A percentile compares a stretch with the other conserved stretches of the same genome.
Evolutionary conservation across 2,329 filamentous ascomycete species (phyloP).

Genomic region (Emergomyces pasteurianus): DNA sequence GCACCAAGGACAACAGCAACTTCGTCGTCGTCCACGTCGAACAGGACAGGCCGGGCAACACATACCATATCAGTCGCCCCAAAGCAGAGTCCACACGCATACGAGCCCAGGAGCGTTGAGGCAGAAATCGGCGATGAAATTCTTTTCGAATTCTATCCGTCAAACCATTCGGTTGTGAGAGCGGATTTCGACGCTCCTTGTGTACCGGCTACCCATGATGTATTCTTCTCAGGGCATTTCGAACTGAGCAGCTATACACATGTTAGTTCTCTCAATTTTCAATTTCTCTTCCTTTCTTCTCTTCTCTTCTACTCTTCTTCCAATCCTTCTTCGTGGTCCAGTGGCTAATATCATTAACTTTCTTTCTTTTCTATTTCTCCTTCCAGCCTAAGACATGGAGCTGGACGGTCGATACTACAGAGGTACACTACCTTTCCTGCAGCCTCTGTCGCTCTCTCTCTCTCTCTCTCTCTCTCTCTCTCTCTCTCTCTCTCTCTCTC

Average conservation of each 20-base stretch:
- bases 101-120: slow-evolving; percentile 18
- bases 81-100: slow-evolving; percentile 21
- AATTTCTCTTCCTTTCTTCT: background rate
- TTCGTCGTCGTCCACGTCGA: background rate
- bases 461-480: too few species aligned
- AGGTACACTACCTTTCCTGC: background rate
- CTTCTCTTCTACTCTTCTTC: too few species aligned
- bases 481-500: too few species aligned
- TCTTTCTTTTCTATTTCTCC: too few species aligned
- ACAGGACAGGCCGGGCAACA: slow-evolving; percentile 10
- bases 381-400: background rate
- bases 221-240: slow-evolving; percentile 21
- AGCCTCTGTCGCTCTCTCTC: too few species aligned
- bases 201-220: slow-evolving; percentile 37
- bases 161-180: slow-evolving; percentile 52
- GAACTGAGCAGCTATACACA: background rate
- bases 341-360: background rate
- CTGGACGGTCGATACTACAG: background rate
- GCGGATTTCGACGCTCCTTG: slow-evolving; percentile 50
- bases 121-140: slow-evolving; percentile 23
- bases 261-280: background rate
- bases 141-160: slow-evolving; percentile 51
- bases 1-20: background rate
- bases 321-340: background rate
- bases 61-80: slow-evolving; percentile 26